Evolutionary conservation across 169 alveolate genomes (phyloP).

Genomic region (Cardiosporidium cionae): DNA sequence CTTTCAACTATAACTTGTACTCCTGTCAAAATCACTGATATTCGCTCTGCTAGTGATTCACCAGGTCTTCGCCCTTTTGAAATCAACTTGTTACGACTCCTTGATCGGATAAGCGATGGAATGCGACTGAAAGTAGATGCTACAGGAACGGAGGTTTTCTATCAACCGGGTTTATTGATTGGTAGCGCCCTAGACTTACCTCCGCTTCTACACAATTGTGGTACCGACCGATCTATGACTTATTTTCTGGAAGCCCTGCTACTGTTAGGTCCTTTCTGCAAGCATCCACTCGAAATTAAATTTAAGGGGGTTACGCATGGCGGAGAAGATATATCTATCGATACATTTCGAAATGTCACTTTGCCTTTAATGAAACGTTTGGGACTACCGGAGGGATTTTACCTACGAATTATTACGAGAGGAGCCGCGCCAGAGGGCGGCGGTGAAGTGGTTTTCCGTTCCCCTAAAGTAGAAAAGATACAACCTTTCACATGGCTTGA

Average conservation of each 20-base stretch:
- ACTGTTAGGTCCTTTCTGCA: conserved; percentile 64
- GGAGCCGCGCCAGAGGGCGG: conserved; percentile 60
- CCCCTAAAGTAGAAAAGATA: conserved; percentile 40
- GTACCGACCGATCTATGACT: conserved; percentile 55
- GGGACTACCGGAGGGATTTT: conserved; percentile 55
- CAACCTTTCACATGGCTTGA: conserved; percentile 56
- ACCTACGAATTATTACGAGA: conserved; percentile 51
- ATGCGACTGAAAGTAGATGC: conserved; percentile 57
- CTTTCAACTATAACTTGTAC: conserved; percentile 39
- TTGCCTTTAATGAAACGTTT: conserved; percentile 55
- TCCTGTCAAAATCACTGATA: conserved; percentile 40
- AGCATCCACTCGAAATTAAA: conserved; percentile 47
- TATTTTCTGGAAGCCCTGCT: conserved; percentile 64
- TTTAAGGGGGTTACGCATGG: conserved; percentile 70
- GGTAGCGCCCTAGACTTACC: conserved; percentile 45
- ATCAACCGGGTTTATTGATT: conserved; percentile 74
- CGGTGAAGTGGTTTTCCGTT: conserved; percentile 57
- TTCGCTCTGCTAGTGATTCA: conserved; percentile 50
- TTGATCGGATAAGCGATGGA: conserved; percentile 67
- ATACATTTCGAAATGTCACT: conserved; percentile 37
- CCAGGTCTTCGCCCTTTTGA: conserved; percentile 76
- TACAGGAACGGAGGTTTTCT: conserved; percentile 69
- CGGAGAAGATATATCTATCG: conserved; percentile 42
- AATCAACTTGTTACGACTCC: conserved; percentile 54
- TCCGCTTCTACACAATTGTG: conserved; percentile 45